Conservation (phyloP, 495 filamentous ascomycete species). For the Penicillium simplicissimum region DNA sequence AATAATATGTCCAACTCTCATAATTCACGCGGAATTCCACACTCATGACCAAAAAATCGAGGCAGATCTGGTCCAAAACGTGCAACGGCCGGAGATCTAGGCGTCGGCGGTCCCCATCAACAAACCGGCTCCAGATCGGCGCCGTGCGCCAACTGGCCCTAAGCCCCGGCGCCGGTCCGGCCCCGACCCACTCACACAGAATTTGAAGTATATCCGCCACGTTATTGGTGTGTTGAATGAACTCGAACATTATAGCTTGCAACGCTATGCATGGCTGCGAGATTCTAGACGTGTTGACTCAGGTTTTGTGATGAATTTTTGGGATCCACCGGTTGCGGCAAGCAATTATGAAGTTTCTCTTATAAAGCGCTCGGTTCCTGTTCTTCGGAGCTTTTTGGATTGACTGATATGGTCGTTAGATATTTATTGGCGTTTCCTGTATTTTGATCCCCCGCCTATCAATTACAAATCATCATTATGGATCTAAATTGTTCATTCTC, state of each 20-base stretch:
- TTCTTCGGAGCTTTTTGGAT: neutral
- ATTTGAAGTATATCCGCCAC: slow-evolving; percentile 20
- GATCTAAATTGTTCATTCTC: slow-evolving; percentile 7
- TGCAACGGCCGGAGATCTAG: slow-evolving; percentile 14
- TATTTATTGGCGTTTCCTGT: slow-evolving; percentile 1
- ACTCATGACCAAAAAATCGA: slow-evolving; percentile 3
- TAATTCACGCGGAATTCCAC: slow-evolving; percentile 17
- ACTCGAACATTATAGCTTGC: slow-evolving; percentile 24
- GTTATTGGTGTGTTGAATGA: slow-evolving; percentile 22
- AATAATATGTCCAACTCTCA: neutral
- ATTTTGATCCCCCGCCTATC: neutral
- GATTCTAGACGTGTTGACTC: slow-evolving; percentile 26
- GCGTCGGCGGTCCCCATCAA: slow-evolving; percentile 18
- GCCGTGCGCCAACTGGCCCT: slow-evolving; percentile 22
- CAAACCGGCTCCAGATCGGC: slow-evolving; percentile 30
- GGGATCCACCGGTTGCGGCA: slow-evolving; percentile 17
- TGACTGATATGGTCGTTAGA: slow-evolving; percentile 5
- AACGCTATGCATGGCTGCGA: slow-evolving; percentile 15
- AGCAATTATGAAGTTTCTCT: neutral
- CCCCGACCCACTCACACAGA: slow-evolving; percentile 22
- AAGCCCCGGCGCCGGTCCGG: slow-evolving; percentile 33
- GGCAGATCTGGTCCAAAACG: neutral
- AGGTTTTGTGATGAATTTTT: slow-evolving; percentile 10
- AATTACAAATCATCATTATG: slow-evolving; percentile 10
- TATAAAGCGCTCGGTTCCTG: slow-evolving; percentile 17